Evolutionary conservation across 1,139 yeast genomes (phyloP).

Genomic region (Yamadazyma aaseri): DNA sequence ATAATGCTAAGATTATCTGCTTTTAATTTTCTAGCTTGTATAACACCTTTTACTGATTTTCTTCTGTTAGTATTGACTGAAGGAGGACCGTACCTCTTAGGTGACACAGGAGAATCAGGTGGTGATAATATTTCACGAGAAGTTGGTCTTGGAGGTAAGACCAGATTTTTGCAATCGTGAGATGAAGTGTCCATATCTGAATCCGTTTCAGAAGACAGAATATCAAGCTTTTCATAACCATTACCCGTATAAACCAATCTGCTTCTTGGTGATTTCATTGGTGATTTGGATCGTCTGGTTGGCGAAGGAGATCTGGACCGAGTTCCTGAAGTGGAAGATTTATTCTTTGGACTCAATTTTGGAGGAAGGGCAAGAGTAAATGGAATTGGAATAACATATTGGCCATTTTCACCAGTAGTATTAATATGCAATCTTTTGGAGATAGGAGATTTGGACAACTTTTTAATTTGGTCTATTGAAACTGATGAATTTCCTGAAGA

Average conservation of each 20-base stretch:
- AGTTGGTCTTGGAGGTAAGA: constrained; percentile 1
- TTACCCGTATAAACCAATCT: constrained; percentile 37
- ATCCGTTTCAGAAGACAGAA: constrained; percentile 23
- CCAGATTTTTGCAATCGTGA: not conserved
- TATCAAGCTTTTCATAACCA: constrained; percentile 37
- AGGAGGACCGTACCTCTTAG: constrained; percentile 18
- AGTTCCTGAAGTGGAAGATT: constrained; percentile 1
- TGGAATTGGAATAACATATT: constrained; percentile 45
- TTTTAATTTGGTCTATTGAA: constrained; percentile 26
- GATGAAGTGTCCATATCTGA: not conserved
- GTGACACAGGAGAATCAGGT: constrained; percentile 21
- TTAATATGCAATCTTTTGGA: constrained; percentile 40
- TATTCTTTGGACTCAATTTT: constrained; percentile 32
- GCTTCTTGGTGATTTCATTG: constrained; percentile 12
- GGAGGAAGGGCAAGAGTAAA: constrained; percentile 45
- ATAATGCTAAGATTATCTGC: constrained; percentile 44
- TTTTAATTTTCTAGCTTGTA: constrained; percentile 17
- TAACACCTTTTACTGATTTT: constrained; percentile 19
- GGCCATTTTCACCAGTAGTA: constrained; percentile 21
- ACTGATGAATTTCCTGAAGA: constrained; percentile 8
- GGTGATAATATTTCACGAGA: constrained; percentile 7
- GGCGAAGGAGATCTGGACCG: constrained; percentile 16
- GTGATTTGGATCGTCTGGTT: constrained; percentile 10
- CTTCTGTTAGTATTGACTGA: constrained; percentile 22
- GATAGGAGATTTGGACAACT: constrained; percentile 35